Evolutionary conservation across 805 yeast species (phyloP), one percentile per base, ranked within the genome.

Genomic region (Saccharomyces kudriavzevii): DNA sequence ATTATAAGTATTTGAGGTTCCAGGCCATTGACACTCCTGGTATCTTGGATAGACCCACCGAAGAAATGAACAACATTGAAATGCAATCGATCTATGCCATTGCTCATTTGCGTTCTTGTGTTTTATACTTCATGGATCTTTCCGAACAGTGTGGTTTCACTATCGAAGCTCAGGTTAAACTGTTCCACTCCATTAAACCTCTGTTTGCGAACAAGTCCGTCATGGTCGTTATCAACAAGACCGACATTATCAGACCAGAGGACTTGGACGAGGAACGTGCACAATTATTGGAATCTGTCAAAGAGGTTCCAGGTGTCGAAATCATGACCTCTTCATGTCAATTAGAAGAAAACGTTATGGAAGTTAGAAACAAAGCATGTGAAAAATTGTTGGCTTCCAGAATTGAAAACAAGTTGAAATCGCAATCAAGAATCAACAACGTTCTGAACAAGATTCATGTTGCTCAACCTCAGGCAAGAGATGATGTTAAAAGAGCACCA

Each of bases 1-100:
- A 94, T 76, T 94, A 94, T 77, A 94, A 94, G 76, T 95, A 94
- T 73, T 77, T 94, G 68, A 81, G 99, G 68, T 94, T 94, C 78
- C 99, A 94, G 77, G 99, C 98, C 53, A 94, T 94, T 68, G 99
- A 94, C 74, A 94, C 99, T 40, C 99, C 99, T 31, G 99, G 99
- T 77, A 91, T 94, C 66, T 78, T 94, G 70, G 99, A 94, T 74
- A 84, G 98, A 72, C 99, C 99, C 56, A 90, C 97, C 47, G 99
- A 94, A 74, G 99, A 94, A 71, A 94, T 94, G 99, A 94, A 94
- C 78, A 94, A 94, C 74, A 94, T 94, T 72, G 99, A 94, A 77
- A 94, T 94, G 99, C 99, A 94, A 77, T 87, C 96, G 50, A 94
- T 94, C 67, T 94, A 94, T 67, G 99, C 99, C 57, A 90, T 94